Evolutionary conservation across 768 basidiomycete genomes (phyloP).

Genomic region (Dioszegia aurantiaca): DNA sequence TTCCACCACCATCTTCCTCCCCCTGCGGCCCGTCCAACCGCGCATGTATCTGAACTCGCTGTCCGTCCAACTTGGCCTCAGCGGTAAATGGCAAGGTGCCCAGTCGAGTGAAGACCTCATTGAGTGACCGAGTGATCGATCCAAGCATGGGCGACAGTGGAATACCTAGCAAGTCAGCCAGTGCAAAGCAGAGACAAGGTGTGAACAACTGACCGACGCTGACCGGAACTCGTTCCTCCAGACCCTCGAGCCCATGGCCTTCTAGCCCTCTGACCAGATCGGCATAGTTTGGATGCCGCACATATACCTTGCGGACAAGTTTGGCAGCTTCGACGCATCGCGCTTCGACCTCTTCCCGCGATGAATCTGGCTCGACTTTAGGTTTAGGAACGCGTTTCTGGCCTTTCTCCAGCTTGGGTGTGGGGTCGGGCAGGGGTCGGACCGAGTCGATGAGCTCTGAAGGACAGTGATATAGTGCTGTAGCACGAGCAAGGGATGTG

Average conservation of each 20-base stretch:
- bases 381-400: constrained; percentile 48
- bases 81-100: constrained; percentile 67
- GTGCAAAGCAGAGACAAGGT: neutral
- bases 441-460: constrained; percentile 38
- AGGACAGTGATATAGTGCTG: constrained; percentile 57
- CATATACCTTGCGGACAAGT: constrained; percentile 66
- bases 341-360: constrained; percentile 47
- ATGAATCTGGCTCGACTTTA: constrained; percentile 46
- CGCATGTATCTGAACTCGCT: constrained; percentile 55
- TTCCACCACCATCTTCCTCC: constrained; percentile 62
- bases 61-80: constrained; percentile 86
- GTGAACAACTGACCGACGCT: constrained; percentile 61
- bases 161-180: constrained; percentile 61
- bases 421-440: constrained; percentile 33
- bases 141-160: constrained; percentile 84
- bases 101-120: constrained; percentile 74
- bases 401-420: constrained; percentile 44
- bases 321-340: constrained; percentile 63
- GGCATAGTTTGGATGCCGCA: constrained; percentile 51
- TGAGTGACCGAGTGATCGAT: constrained; percentile 76
- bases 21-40: constrained; percentile 42
- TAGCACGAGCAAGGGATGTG: constrained; percentile 72
- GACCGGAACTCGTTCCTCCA: constrained; percentile 64
- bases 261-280: constrained; percentile 63
- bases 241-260: constrained; percentile 59